These are phyloP conservation scores for Sarocladiaceae sp. DNA, from an alignment of 2,329 filamentous ascomycete species.

Conservation along the genomic window DNA sequence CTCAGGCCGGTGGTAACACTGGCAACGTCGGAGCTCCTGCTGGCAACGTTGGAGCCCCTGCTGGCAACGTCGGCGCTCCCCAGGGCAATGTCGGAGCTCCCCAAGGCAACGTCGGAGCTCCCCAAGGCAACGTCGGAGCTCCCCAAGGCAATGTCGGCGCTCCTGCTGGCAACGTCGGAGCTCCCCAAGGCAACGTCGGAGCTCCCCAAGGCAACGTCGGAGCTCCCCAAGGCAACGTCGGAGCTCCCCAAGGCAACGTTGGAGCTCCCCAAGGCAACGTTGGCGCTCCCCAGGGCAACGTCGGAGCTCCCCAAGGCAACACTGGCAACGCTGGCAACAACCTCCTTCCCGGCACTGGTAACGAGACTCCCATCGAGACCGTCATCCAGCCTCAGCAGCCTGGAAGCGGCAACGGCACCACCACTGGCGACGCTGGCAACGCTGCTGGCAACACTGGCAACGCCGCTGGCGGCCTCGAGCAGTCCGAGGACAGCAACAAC, in stretches of 20 bases:
- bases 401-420: slow-evolving; percentile 5
- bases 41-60: not conserved
- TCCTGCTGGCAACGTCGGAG: slow-evolving; percentile 39
- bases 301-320: too few species aligned
- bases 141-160: slow-evolving; percentile 26
- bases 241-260: slow-evolving; percentile 26
- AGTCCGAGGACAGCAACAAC: slow-evolving; percentile 6
- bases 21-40: slow-evolving; percentile 24
- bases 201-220: slow-evolving; percentile 33
- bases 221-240: slow-evolving; percentile 21
- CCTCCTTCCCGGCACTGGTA: slow-evolving; percentile 4
- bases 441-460: slow-evolving; percentile 13
- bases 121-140: slow-evolving; percentile 27
- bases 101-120: slow-evolving; percentile 31
- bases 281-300: not conserved
- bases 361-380: not conserved
- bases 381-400: too few species aligned
- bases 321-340: slow-evolving; percentile 12
- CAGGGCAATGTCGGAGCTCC: slow-evolving; percentile 31
- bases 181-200: slow-evolving; percentile 32
- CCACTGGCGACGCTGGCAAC: slow-evolving; percentile 5
- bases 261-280: slow-evolving; percentile 4
- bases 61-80: not conserved
- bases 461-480: not conserved
- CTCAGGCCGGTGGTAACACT: slow-evolving; percentile 31